phyloP scores from a whole-genome alignment of 2,329 filamentous ascomycete genomes.

The Microdochium trichocladiopsis region DNA sequence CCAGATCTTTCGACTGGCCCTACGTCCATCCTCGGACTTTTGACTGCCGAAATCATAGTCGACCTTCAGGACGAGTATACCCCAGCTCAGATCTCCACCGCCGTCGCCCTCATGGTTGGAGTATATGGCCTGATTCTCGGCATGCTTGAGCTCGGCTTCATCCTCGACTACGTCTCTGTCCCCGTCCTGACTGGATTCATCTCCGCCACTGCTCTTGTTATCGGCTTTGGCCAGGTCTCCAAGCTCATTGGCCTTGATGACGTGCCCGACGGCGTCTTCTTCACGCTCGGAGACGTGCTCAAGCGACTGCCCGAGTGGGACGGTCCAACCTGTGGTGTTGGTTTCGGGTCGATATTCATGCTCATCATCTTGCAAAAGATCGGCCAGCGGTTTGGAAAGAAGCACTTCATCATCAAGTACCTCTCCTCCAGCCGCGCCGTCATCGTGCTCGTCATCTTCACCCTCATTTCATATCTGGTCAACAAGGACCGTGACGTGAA shows the following conservation, averaged over 20 bases:
- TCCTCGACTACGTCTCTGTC: slow-evolving; percentile 59
- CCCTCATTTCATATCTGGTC: slow-evolving; percentile 54
- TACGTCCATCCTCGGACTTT: slow-evolving; percentile 56
- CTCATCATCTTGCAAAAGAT: slow-evolving; percentile 49
- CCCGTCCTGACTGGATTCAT: slow-evolving; percentile 61
- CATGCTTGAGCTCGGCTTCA: slow-evolving; percentile 55
- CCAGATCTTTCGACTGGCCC: slow-evolving; percentile 55
- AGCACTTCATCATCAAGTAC: slow-evolving; percentile 50
- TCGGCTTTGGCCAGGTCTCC: slow-evolving; percentile 57
- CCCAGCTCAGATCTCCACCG: slow-evolving; percentile 49
- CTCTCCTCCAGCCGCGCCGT: slow-evolving; percentile 54
- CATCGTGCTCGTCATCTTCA: slow-evolving; percentile 53
- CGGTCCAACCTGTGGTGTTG: slow-evolving; percentile 51
- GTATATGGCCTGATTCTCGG: slow-evolving; percentile 52
- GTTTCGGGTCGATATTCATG: slow-evolving; percentile 48
- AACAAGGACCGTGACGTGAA: slow-evolving; percentile 41
- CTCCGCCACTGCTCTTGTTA: slow-evolving; percentile 58
- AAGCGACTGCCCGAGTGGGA: slow-evolving; percentile 47
- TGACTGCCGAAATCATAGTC: slow-evolving; percentile 53
- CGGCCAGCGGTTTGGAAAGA: slow-evolving; percentile 51
- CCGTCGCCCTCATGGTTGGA: slow-evolving; percentile 57
- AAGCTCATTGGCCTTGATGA: slow-evolving; percentile 51
- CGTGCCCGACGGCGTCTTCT: slow-evolving; percentile 40
- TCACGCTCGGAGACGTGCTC: slow-evolving; percentile 53
- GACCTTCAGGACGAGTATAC: slow-evolving; percentile 44